phyloP scores from a whole-genome alignment of 495 filamentous ascomycete genomes.

The Xylaria castorea region DNA sequence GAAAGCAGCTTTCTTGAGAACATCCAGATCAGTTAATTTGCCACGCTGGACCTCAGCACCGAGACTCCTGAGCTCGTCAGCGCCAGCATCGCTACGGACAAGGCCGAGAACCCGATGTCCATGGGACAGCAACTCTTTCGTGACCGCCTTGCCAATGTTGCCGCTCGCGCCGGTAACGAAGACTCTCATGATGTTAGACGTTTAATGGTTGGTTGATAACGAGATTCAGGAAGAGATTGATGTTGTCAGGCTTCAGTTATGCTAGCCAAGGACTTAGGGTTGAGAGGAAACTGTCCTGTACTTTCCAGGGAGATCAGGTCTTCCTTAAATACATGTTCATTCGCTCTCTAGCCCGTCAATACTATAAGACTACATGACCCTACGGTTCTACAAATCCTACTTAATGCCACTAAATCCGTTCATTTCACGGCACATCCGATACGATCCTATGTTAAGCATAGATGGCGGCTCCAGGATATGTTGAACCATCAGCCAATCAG shows the following conservation, averaged over 20 bases:
- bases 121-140: constrained; percentile 47
- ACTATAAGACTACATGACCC: not conserved
- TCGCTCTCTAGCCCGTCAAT: not conserved
- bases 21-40: constrained; percentile 45
- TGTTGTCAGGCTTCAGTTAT: not conserved
- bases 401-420: not conserved
- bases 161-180: constrained; percentile 59
- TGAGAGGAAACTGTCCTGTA: not conserved
- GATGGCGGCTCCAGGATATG: not conserved
- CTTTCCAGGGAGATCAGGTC: not conserved
- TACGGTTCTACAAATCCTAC: not conserved
- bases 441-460: not conserved
- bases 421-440: not conserved
- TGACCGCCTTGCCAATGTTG: constrained; percentile 53
- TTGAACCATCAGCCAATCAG: constrained; percentile 5
- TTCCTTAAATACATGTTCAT: not conserved
- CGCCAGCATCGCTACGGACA: constrained; percentile 46
- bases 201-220: not conserved
- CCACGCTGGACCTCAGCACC: constrained; percentile 48
- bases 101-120: constrained; percentile 55
- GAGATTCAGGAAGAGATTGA: not conserved
- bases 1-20: constrained; percentile 44
- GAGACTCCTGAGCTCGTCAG: constrained; percentile 36
- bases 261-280: not conserved
- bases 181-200: constrained; percentile 41